These are phyloP conservation scores for Ogataea methylovora DNA, from an alignment of 805 yeast species.

Conservation along the genomic window DNA sequence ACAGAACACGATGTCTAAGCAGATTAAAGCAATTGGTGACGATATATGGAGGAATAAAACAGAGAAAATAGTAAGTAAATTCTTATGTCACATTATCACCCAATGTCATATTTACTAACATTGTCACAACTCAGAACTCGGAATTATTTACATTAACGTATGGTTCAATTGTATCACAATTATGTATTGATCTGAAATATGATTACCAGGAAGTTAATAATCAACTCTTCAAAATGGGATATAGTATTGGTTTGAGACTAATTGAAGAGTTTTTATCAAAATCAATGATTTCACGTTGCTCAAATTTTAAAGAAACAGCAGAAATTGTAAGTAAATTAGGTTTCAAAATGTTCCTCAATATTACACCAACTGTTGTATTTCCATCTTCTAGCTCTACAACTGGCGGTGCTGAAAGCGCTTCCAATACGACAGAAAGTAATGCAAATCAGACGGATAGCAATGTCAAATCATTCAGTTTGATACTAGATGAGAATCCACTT, in stretches of 20 bases:
- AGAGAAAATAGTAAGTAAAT: constrained; percentile 1
- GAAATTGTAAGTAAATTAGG: constrained; percentile 83
- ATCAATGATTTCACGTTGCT: constrained; percentile 80
- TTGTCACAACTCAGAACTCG: constrained; percentile 47
- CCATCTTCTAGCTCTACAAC: too few species aligned
- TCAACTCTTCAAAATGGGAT: constrained; percentile 90
- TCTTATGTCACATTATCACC: not conserved
- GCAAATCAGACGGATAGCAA: too few species aligned
- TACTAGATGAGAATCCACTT: constrained; percentile 80
- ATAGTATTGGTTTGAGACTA: constrained; percentile 83
- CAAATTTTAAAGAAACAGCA: constrained; percentile 73
- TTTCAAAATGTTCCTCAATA: constrained; percentile 81
- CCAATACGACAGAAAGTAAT: too few species aligned
- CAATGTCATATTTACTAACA: not conserved
- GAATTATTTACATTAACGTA: constrained; percentile 93
- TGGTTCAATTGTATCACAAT: constrained; percentile 87
- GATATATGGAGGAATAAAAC: constrained; percentile 2
- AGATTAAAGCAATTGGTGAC: constrained; percentile 1
- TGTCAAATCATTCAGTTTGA: constrained; percentile 63
- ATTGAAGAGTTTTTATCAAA: constrained; percentile 91
- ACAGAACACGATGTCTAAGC: not conserved
- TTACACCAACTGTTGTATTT: constrained; percentile 54
- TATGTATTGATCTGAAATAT: constrained; percentile 73
- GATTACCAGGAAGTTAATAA: constrained; percentile 74
- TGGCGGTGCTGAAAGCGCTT: too few species aligned